These are phyloP conservation scores for Syzygium grande DNA, from an alignment of 345 rosid genomes.

Conservation along the genomic window DNA sequence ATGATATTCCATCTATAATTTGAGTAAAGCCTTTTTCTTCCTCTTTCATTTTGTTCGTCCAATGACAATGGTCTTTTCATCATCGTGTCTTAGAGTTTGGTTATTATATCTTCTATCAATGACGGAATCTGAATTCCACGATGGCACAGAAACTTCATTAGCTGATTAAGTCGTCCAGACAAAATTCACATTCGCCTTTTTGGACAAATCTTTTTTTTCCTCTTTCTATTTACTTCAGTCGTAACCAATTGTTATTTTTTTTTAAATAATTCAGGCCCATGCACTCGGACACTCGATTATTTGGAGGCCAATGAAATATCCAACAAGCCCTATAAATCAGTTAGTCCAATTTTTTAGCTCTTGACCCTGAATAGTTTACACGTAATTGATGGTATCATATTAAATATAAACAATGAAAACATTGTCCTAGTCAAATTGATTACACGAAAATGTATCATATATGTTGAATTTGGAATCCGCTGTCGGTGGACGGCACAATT, in stretches of 20 bases:
- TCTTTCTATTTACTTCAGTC: neutral
- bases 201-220: neutral
- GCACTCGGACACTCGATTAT: accelerated
- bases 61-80: neutral
- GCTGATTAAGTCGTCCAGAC: neutral
- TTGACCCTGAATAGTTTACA: too few relatives aligned
- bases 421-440: neutral
- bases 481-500: neutral
- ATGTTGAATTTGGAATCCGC: neutral
- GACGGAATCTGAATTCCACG: neutral
- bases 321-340: too few relatives aligned
- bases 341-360: neutral
- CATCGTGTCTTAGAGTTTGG: neutral
- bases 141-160: neutral
- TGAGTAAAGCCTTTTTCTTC: neutral
- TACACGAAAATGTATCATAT: too few relatives aligned
- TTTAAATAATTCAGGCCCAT: too few relatives aligned
- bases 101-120: too few relatives aligned
- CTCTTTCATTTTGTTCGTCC: neutral
- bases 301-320: neutral
- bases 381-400: neutral
- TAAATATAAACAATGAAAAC: too few relatives aligned
- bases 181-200: neutral
- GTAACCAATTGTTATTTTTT: neutral
- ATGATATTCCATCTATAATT: neutral